Evolutionary conservation across 176 grass and related monocot genomes (phyloP).

Genomic region (Avena insularis): DNA sequence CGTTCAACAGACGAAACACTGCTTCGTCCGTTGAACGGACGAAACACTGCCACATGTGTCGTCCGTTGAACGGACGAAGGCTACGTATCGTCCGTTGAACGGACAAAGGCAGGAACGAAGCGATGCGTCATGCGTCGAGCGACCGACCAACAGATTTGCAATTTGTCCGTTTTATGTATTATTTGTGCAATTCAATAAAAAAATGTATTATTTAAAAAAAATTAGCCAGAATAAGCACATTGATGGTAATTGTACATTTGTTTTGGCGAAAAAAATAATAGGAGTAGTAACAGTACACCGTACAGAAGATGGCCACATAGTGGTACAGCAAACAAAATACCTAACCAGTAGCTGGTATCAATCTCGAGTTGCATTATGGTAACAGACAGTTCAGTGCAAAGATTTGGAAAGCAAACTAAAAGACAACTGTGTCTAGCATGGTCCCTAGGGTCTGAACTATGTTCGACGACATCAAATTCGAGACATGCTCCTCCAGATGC

Average conservation of each 20-base stretch:
- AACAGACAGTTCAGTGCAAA: neutral
- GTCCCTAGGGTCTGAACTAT: conserved; percentile 96
- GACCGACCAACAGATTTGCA: too few species aligned
- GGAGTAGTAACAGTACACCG: neutral
- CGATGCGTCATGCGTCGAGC: too few species aligned
- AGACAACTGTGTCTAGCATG: conserved; percentile 95
- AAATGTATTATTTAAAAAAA: too few species aligned
- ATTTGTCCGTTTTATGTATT: too few species aligned
- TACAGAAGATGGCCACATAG: neutral
- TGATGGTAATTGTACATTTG: neutral
- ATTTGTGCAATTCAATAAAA: too few species aligned
- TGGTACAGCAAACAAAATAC: neutral
- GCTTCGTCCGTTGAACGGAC: too few species aligned
- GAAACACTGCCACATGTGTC: too few species aligned
- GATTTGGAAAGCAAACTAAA: conserved; percentile 48
- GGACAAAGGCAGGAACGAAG: too few species aligned
- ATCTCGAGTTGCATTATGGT: neutral
- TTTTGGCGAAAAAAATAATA: neutral
- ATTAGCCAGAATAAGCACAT: neutral
- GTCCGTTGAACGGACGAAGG: too few species aligned
- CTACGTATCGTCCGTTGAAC: too few species aligned
- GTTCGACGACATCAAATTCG: conserved; percentile 97
- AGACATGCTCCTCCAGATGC: conserved; percentile 98
- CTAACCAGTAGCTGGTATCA: neutral
- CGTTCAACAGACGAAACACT: too few species aligned